Base-by-base conservation (phyloP, 2,329 filamentous ascomycete genomes). In the Calcarisporium arbuscula region DNA sequence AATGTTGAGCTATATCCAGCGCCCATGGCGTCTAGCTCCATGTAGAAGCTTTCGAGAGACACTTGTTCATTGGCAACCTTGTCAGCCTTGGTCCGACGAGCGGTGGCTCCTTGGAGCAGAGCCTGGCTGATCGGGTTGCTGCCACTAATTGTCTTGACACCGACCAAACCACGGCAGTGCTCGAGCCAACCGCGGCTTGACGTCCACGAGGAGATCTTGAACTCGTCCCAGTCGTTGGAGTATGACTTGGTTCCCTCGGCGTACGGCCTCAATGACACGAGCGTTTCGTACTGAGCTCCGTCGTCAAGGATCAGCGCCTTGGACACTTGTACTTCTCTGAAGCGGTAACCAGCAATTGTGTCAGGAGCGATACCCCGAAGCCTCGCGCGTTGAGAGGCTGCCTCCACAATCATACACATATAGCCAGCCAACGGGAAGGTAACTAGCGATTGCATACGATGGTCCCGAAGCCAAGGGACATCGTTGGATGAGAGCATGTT, bases 401-500 rank as follows among this genome's bases (percentile, higher is more conserved):
- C 70, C 42, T 73, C 70, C 0, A 70, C 42, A 0, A 61, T 67
- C 65, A 78, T 72, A 19, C 64, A 61, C 4, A 74, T 48, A 34
- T 67, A 72, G 4, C 68, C 75, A 2, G 70, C 62, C 22, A 73
- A 61, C 19, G 76, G 72, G 48, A 73, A 77, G 21, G 76, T 65
- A 3, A 64, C 67, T 19, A 74, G 52, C 9, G 67, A 72, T 44
- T 79, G 72, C 52, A 80, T 70, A 36, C 57, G 58, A 54, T 80
- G 77, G 43, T 78, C 70, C 28, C 70, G 62, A 6, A 77, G 59
- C 61, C 78, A 81, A 2, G 79, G 71, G 0, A 72, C 46, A 36
- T 72, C 67, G 25, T 70, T 65, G 1, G 65, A 43, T 9, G 59
- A 58, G 19, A 73, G 47, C 17, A 67, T 58, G 38, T 69, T 71